These are phyloP conservation scores for Tothia fuscella DNA, from an alignment of 2,329 filamentous ascomycete species.

Conservation along the genomic window DNA sequence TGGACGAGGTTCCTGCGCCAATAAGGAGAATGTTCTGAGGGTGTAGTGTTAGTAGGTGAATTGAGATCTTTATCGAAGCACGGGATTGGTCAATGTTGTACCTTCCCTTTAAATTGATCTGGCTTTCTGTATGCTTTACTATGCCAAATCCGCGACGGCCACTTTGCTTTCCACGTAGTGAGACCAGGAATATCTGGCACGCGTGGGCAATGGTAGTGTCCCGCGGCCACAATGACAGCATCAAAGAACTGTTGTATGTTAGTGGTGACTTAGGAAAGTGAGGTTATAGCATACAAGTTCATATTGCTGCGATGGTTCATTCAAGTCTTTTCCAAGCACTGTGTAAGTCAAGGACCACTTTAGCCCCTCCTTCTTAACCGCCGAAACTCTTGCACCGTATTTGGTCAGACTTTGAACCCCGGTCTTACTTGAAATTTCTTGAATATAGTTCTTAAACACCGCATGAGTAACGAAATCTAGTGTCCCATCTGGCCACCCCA, in stretches of 20 bases:
- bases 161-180: conserved; percentile 24
- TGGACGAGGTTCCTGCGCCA: conserved; percentile 43
- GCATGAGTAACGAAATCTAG: conserved; percentile 46
- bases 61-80: conserved; percentile 57
- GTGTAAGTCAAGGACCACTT: conserved; percentile 33
- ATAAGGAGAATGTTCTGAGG: conserved; percentile 51
- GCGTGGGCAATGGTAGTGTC: conserved; percentile 35
- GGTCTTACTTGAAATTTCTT: conserved; percentile 40
- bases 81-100: conserved; percentile 78
- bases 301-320: conserved; percentile 31
- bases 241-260: conserved; percentile 32
- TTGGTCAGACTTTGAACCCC: conserved; percentile 39
- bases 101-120: conserved; percentile 50
- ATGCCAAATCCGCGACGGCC: conserved; percentile 31
- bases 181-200: conserved; percentile 31
- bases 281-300: too few species aligned
- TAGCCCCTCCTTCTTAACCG: conserved; percentile 32
- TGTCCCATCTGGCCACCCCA: conserved; percentile 46
- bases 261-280: too few species aligned
- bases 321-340: conserved; percentile 11
- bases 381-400: conserved; percentile 50
- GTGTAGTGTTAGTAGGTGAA: too few species aligned
- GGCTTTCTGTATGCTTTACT: conserved; percentile 69
- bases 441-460: conserved; percentile 48
- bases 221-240: conserved; percentile 36